Percentiles rank a stretch among this genome's conserved stretches.
phyloP scores from a whole-genome alignment of 306 rosid genomes.

The barrel medic (Medicago truncatula) region MtrunA17r5.0-ANR NC_053045.1:30015501-30016000 shows the following conservation, averaged over 20 bases:
- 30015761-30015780: not conserved
- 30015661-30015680: not conserved
- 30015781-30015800: not conserved
- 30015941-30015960: too few species aligned
- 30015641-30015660: conserved; percentile 3
- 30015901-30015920: too few species aligned
- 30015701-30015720: not conserved
- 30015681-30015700: not conserved
- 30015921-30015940: too few species aligned
- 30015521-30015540: conserved; percentile 40
- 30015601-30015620: too few species aligned
- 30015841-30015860: too few species aligned
- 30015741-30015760: not conserved
- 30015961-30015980: too few species aligned
- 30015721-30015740: too few species aligned
- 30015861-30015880: too few species aligned
- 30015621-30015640: not conserved
- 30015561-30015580: conserved; percentile 32
- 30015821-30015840: too few species aligned
- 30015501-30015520: conserved; percentile 40
- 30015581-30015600: not conserved
- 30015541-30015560: conserved; percentile 34
- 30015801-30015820: not conserved
- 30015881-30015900: too few species aligned
- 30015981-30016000: too few species aligned